Evolutionary conservation across 768 basidiomycete genomes (phyloP), one percentile per base, ranked within the genome.

Genomic region (Strobilomyces confusus): DNA sequence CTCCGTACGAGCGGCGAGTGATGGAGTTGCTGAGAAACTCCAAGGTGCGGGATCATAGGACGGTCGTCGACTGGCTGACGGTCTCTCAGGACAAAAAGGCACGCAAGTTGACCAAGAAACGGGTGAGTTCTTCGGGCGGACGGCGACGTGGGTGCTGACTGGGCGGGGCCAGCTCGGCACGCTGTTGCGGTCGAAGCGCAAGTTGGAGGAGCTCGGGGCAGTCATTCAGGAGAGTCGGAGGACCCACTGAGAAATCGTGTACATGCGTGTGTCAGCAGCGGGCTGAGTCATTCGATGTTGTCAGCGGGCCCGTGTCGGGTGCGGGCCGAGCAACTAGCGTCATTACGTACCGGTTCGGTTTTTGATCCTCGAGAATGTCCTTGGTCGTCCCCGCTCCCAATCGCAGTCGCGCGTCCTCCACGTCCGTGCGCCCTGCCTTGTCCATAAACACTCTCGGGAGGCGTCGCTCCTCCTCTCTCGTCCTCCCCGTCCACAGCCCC

Each of bases 21-120:
- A 84, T 99, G 89, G 97, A 99, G 76, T 72, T 99, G 82, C 74
- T 97, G 79, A 86, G 95, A 75, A 98, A 97, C 83, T 94, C 92
- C 59, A 97, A 95, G 80, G 89, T 89, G 70, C 62, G 86, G 26
- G 44, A 47, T 49, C 52, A 17, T 25, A 5, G 23, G 17, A 5
- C 9, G 17, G 17, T 9, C 4, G 2, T 15, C 5, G 13, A n/a
- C 51, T 2, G 0, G 19, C 19, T 26, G n/a, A 48, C 17, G 30
- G 19, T 47, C 17, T 11, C 14, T 44, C 66, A 93, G 93, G 95
- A 99, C 74, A 99, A 99, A 86, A 98, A 95, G 77, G 95, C 95
- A 55, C 83, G 93, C 73, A 98, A 98, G 80, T 79, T 98, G 80
- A 95, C 94, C 64, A 99, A 99, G 87, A 98, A 95, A 81, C 87